These are phyloP conservation scores for Wickerhamomyces bovis DNA, from an alignment of 805 yeast genomes.

Conservation along the genomic window DNA sequence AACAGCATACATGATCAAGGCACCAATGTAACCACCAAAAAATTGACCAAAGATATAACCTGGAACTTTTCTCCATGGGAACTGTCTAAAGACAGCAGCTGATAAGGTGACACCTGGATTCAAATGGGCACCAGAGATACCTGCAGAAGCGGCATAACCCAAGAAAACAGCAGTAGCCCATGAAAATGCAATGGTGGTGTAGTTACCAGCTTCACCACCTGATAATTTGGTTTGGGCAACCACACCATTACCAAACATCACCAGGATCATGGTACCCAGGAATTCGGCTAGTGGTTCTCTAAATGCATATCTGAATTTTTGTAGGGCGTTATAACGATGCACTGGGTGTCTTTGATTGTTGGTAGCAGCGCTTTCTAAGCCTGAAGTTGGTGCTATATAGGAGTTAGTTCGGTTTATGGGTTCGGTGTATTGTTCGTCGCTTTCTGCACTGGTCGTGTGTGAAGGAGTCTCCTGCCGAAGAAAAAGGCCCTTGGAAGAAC, in stretches of 20 bases:
- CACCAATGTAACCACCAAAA: constrained; percentile 44
- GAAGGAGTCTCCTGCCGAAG: background rate
- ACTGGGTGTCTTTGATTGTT: constrained; percentile 12
- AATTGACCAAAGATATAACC: constrained; percentile 41
- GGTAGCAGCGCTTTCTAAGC: constrained; percentile 23
- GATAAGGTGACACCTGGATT: constrained; percentile 48
- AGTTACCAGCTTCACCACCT: constrained; percentile 32
- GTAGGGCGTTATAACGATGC: constrained; percentile 16
- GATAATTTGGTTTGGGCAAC: constrained; percentile 40
- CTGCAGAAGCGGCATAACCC: constrained; percentile 47
- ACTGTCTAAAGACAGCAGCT: constrained; percentile 43
- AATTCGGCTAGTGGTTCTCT: constrained; percentile 49
- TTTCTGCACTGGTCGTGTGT: background rate
- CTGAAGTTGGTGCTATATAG: constrained; percentile 22
- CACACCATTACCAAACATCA: constrained; percentile 43
- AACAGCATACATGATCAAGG: constrained; percentile 38
- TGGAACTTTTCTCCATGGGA: constrained; percentile 43
- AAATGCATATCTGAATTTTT: constrained; percentile 23
- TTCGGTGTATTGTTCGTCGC: background rate
- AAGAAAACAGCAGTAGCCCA: constrained; percentile 52
- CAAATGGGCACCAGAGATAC: constrained; percentile 53
- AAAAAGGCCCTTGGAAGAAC: background rate
- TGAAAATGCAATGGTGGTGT: constrained; percentile 37
- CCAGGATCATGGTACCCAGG: constrained; percentile 41
- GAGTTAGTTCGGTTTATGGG: constrained; percentile 5